Base-by-base conservation (phyloP, 164 flowering plant genomes). In the Aristolochia californica region DNA sequence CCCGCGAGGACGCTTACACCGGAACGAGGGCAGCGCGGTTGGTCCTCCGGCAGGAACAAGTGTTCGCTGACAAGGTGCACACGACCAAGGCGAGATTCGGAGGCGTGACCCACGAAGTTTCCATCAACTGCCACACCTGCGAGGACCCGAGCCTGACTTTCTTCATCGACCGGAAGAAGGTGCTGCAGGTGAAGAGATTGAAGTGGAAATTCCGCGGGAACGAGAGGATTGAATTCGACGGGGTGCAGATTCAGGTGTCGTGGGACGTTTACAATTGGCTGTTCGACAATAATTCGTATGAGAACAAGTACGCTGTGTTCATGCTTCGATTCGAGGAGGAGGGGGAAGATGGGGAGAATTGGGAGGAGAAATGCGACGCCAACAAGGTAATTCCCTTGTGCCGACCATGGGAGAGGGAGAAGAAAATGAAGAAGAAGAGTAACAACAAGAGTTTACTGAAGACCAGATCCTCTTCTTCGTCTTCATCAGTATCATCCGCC, bases 181-280 rank as follows among this genome's bases (percentile, higher is more conserved):
- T 80, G 2, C 48, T 86, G 64, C 71, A 75, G 65, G 68, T 89
- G 0, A 84, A 82, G 78, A 72, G 72, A 20, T 53, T 89, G 65
- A 78, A 75, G 62, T 89, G 97, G 97, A 89, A 84, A 51, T 89
- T 89, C 43, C 71, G 97, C 43, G 97, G 97, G 4, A 86, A 77
- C 48, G 89, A 86, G 77, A 76, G 66, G 66, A 61, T 89, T 22
- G 86, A 81, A 45, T 70, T 83, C 0, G 89, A 81, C 12, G 91
- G 87, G 0, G 67, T 74, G 0, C 67, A 67, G 0, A 61, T 89
- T n/a, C 82, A 77, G 47, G 68, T 89, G 18, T 89, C 87, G 1
- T 89, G 97, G 97, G 97, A 89, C 62, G 89, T 86, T 0, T 77
- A 84, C 60, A 84, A 78, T 28, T 89, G 94, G 97, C 56, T 86